Base-by-base conservation (phyloP, 371 early-diverging fungal genomes). In the Blakeslea trispora region DNA sequence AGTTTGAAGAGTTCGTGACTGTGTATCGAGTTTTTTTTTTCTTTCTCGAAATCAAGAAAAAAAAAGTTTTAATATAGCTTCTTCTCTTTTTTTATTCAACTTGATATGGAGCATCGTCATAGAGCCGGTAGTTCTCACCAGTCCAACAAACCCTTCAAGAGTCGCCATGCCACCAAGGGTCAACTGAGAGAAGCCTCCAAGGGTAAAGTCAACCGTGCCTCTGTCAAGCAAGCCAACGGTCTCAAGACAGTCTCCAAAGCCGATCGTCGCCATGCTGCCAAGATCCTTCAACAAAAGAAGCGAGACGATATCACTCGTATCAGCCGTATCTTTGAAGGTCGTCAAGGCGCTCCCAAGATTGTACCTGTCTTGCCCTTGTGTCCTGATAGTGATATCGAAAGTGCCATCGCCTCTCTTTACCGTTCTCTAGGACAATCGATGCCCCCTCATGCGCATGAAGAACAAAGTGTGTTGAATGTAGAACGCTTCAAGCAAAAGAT, bases 121-220 rank as follows among this genome's bases (percentile, higher is more conserved):
- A 65, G 87, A 45, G 61, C 91, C 49, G 83, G 88, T 50, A 71
- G 76, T 48, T 80, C 91, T 49, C 93, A 93, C 79, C 94, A 95
- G 77, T 81, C 80, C 55, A 95, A 97, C 85, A 97, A 96, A 75
- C 86, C 91, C 35, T 97, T 96, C 86, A 96, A 96, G 78, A 88
- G 93, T 11, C 87, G 89, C 58, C 91, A 91, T 82, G 84, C 93
- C 32, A 75, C 92, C 5, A 96, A 95, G 66, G 84, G 91, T 37
- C 63, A 81, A 9, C 64, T 92, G 47, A 87, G 89, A 64, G 91
- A 89, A 58, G 84, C 84, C 55, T 79, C 83, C 51, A 97, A 95
- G 61, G 96, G 91, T 57, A 90, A 90, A 68, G 84, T 89, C 24
- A 84, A 90, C 64, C 82, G 90, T 8, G 76, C 66, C 1, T 60